Conservation (phyloP, 2,329 filamentous ascomycete species). For the Sclerotiophoma versabilis region DNA sequence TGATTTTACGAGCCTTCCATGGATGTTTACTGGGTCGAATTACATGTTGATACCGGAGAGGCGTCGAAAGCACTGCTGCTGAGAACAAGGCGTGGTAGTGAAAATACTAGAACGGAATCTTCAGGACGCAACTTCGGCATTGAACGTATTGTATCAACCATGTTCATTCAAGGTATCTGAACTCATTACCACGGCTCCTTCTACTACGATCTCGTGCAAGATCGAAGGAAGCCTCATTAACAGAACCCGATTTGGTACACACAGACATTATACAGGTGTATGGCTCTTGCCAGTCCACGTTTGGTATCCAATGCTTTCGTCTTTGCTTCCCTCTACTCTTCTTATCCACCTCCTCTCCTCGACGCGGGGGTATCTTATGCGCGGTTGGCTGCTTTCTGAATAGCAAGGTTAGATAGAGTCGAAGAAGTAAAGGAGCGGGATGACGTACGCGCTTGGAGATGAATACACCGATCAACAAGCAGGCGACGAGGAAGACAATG, state of each 20-base stretch:
- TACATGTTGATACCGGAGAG: background rate
- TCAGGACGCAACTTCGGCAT: constrained; percentile 4
- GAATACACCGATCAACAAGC: constrained; percentile 60
- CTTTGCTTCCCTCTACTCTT: constrained; percentile 18
- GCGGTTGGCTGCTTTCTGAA: constrained; percentile 7
- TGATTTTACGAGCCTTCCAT: background rate
- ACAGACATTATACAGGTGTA: constrained; percentile 40
- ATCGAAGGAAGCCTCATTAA: constrained; percentile 29
- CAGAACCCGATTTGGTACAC: constrained; percentile 24
- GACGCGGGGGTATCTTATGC: constrained; percentile 19
- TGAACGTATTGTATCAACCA: constrained; percentile 14
- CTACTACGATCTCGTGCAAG: constrained; percentile 35
- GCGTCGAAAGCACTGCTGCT: too few species aligned
- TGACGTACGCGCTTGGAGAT: constrained; percentile 54
- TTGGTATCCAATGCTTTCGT: constrained; percentile 19
- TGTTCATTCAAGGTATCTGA: constrained; percentile 33
- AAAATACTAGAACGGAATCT: background rate
- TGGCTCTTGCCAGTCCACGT: constrained; percentile 19
- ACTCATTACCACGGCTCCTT: constrained; percentile 43
- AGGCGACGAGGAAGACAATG: constrained; percentile 64
- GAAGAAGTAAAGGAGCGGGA: background rate
- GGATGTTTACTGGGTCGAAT: background rate
- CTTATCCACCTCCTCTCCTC: constrained; percentile 14
- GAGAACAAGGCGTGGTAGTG: background rate
- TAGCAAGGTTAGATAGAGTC: background rate